Conservation (phyloP, 2,329 filamentous ascomycete species). For the Alternaria gaisen region DNA sequence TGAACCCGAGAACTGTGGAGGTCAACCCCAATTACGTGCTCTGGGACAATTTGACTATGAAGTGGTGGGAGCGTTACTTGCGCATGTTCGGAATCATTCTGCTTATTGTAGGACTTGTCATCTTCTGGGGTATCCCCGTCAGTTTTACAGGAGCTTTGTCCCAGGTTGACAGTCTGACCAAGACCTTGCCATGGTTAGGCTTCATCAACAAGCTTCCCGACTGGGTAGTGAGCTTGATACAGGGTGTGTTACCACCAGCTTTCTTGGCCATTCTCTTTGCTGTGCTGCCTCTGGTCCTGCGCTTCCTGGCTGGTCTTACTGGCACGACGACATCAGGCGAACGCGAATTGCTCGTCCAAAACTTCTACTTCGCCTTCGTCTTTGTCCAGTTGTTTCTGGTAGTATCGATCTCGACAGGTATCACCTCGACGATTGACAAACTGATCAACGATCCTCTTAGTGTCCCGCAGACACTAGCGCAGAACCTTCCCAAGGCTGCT, state of each 20-base stretch:
- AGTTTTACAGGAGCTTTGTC: conserved; percentile 85
- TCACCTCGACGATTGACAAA: conserved; percentile 71
- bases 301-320: conserved; percentile 74
- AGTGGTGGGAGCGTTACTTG: conserved; percentile 90
- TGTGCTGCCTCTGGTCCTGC: conserved; percentile 82
- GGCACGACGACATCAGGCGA: conserved; percentile 85
- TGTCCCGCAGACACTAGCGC: conserved; percentile 76
- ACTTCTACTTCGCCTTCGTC: conserved; percentile 91
- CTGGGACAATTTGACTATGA: conserved; percentile 97
- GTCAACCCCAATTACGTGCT: conserved; percentile 91
- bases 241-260: conserved; percentile 85
- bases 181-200: conserved; percentile 70
- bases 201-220: conserved; percentile 72
- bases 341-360: conserved; percentile 83
- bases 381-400: conserved; percentile 96
- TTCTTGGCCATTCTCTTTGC: conserved; percentile 80
- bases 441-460: conserved; percentile 71
- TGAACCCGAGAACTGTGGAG: conserved; percentile 92
- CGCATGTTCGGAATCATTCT: conserved; percentile 72
- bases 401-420: conserved; percentile 82
- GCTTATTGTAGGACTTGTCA: conserved; percentile 76
- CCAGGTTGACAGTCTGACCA: conserved; percentile 75
- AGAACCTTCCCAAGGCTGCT: conserved; percentile 82
- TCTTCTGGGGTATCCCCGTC: conserved; percentile 91
- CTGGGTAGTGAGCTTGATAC: conserved; percentile 71